Evolutionary conservation across 2,329 filamentous ascomycete genomes (phyloP).

Genomic region (Lojkania enalia): DNA sequence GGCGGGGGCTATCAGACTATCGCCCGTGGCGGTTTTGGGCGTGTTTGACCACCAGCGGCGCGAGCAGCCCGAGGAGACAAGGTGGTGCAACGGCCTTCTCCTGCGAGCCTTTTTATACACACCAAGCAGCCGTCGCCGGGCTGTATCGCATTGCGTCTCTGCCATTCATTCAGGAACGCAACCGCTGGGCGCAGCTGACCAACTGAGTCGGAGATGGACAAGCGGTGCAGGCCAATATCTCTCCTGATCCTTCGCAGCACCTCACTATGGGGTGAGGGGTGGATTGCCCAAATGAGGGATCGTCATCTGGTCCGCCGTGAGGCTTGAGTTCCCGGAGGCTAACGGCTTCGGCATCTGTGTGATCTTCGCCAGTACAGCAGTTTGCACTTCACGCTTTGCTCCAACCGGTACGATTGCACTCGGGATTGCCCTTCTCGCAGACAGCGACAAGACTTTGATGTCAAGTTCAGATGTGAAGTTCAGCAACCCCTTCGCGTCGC

Average conservation of each 20-base stretch:
- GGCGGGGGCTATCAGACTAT: conserved; percentile 13
- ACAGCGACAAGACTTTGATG: too few species aligned
- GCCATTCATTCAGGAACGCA: neutral
- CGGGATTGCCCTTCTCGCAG: too few species aligned
- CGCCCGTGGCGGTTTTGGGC: conserved; percentile 18
- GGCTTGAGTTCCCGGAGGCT: too few species aligned
- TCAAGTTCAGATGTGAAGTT: too few species aligned
- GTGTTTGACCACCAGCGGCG: conserved; percentile 18
- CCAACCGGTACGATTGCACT: too few species aligned
- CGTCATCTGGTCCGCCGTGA: neutral
- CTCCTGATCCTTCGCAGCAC: neutral
- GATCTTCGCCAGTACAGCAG: too few species aligned
- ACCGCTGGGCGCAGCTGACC: neutral
- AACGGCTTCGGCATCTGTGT: neutral
- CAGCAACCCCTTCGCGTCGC: too few species aligned
- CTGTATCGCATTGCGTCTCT: neutral
- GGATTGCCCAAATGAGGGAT: neutral
- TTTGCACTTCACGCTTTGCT: too few species aligned
- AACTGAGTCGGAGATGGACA: neutral
- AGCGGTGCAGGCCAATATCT: neutral
- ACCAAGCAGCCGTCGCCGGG: neutral
- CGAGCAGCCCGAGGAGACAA: neutral
- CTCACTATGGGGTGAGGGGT: neutral
- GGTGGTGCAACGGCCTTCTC: conserved; percentile 1
- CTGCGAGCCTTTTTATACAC: conserved; percentile 5